Evolutionary conservation across 768 basidiomycete species (phyloP).

Genomic region (Tricholoma flavovirens): DNA sequence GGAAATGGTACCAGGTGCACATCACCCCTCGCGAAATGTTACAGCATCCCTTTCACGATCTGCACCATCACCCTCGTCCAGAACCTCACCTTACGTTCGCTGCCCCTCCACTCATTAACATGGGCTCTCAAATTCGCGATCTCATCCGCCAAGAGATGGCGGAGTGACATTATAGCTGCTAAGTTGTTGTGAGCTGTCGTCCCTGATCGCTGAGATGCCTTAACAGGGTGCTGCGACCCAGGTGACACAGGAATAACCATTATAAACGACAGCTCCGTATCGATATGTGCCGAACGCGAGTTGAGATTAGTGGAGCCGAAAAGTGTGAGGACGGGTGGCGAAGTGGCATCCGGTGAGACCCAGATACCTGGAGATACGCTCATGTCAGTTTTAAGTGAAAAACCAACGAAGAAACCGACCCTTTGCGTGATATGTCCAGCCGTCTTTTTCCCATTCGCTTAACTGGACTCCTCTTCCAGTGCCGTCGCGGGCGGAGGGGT

Average conservation of each 20-base stretch:
- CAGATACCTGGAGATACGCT: constrained; percentile 59
- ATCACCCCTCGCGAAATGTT: constrained; percentile 9
- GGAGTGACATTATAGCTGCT: constrained; percentile 27
- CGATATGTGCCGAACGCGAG: constrained; percentile 83
- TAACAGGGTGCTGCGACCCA: neutral
- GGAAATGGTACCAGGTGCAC: neutral
- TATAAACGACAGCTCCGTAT: constrained; percentile 87
- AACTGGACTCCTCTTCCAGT: constrained; percentile 54
- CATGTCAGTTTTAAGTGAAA: neutral
- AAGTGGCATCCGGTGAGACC: constrained; percentile 55
- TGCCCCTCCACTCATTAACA: constrained; percentile 55
- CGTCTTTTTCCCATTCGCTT: constrained; percentile 79
- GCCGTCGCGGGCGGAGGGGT: constrained; percentile 12
- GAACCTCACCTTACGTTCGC: constrained; percentile 49
- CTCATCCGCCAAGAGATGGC: constrained; percentile 47
- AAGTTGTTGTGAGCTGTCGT: neutral
- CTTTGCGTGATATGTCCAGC: constrained; percentile 99
- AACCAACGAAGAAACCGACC: constrained; percentile 40
- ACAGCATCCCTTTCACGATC: constrained; percentile 68
- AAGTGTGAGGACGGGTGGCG: constrained; percentile 65
- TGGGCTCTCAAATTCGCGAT: constrained; percentile 44
- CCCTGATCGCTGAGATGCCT: neutral
- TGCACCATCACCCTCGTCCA: constrained; percentile 60
- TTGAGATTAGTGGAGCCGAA: constrained; percentile 96
- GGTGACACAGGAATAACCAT: constrained; percentile 60